Conservation (phyloP, 805 yeast genomes). For the Barnettozyma wickerhamii region DNA sequence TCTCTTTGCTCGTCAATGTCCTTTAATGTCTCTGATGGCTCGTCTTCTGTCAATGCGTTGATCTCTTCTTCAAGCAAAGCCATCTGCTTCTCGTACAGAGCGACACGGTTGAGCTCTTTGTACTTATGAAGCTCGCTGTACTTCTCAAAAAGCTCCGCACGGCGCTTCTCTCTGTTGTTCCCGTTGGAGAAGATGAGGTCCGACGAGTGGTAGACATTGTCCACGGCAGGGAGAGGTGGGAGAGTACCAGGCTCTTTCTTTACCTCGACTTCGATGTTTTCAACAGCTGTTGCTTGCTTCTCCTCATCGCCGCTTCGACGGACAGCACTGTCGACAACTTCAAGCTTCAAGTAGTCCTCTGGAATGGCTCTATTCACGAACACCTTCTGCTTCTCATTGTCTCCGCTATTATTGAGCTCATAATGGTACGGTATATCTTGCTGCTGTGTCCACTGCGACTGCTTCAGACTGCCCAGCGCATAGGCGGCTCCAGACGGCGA, state of each 20-base stretch:
- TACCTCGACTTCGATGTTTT: neutral
- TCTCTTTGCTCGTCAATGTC: constrained; percentile 33
- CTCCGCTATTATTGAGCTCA: neutral
- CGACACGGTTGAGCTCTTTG: constrained; percentile 14
- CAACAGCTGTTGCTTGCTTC: neutral
- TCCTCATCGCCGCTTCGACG: neutral
- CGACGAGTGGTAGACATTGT: neutral
- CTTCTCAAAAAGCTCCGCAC: constrained; percentile 23
- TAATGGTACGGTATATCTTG: too few species aligned
- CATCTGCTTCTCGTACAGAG: constrained; percentile 8
- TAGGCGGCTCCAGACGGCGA: constrained; percentile 3
- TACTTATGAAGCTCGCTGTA: constrained; percentile 16
- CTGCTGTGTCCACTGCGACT: too few species aligned
- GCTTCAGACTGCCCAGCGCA: constrained; percentile 1
- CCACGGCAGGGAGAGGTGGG: neutral
- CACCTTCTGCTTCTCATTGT: neutral
- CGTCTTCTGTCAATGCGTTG: constrained; percentile 1
- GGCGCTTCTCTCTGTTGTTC: constrained; percentile 25
- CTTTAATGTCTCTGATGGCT: constrained; percentile 16
- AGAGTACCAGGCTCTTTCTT: too few species aligned
- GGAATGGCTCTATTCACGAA: constrained; percentile 7
- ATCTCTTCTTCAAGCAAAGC: constrained; percentile 2
- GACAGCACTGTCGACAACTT: neutral
- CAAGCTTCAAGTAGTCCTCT: neutral
- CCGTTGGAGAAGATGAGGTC: constrained; percentile 26